Conservation (phyloP, 805 yeast species). For the Candida golubevii region DNA sequence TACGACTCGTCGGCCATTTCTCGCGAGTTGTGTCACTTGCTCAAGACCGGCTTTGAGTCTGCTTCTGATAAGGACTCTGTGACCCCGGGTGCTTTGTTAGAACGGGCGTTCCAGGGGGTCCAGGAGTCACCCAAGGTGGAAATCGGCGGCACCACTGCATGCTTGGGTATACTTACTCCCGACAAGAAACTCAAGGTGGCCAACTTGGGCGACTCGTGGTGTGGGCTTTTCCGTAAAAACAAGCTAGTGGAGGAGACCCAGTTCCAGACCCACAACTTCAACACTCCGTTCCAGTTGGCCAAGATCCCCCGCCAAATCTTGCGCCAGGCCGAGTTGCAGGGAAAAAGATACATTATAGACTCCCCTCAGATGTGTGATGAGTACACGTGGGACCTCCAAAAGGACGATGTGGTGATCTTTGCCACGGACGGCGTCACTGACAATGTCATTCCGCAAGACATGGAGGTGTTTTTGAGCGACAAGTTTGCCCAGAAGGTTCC, state of each 20-base stretch:
- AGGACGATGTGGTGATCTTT: conserved; percentile 73
- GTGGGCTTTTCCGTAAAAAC: conserved; percentile 71
- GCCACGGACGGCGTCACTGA: conserved; percentile 95
- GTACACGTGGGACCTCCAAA: conserved; percentile 59
- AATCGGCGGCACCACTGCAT: conserved; percentile 94
- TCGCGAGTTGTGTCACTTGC: conserved; percentile 63
- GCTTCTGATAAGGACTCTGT: conserved; percentile 8
- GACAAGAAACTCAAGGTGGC: conserved; percentile 59
- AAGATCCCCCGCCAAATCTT: conserved; percentile 66
- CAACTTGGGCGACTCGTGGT: conserved; percentile 94
- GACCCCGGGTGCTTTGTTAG: conserved; percentile 48
- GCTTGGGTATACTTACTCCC: conserved; percentile 67
- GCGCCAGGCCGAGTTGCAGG: conserved; percentile 49
- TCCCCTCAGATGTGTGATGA: conserved; percentile 65
- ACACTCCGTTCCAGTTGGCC: conserved; percentile 89
- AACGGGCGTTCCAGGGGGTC: conserved; percentile 52
- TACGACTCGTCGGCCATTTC: conserved; percentile 86
- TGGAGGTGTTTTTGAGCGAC: conserved; percentile 63
- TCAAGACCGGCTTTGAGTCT: conserved; percentile 38
- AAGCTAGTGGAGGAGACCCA: conserved; percentile 60
- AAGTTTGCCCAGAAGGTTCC: conserved; percentile 28
- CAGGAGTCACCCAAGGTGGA: conserved; percentile 54
- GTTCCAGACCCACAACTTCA: conserved; percentile 82
- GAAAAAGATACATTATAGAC: conserved; percentile 66
- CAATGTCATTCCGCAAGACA: conserved; percentile 70